These are phyloP conservation scores for Cnidoscolus chayamansa DNA, from an alignment of 441 rosid species.

Conservation along the genomic window DNA sequence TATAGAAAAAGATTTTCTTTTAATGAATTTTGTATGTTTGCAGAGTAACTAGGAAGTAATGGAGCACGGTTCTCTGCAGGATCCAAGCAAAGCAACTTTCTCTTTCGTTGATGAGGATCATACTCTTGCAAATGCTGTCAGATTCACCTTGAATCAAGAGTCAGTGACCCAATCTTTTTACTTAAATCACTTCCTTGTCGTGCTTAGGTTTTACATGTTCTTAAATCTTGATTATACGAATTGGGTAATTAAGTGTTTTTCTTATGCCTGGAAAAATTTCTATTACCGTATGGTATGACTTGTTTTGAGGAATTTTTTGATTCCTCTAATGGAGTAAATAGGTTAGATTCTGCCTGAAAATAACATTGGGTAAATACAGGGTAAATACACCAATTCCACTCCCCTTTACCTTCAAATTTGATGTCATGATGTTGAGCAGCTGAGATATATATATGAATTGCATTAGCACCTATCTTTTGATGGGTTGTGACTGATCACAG, in stretches of 20 bases:
- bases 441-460: not conserved
- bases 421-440: not conserved
- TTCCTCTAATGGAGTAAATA: not conserved
- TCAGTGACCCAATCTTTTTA: conserved; percentile 33
- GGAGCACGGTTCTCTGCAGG: conserved; percentile 30
- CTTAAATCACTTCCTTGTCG: not conserved
- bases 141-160: conserved; percentile 93
- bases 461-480: not conserved
- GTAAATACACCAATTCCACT: too few species aligned
- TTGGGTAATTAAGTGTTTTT: not conserved
- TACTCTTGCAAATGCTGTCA: conserved; percentile 76
- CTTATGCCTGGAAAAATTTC: not conserved
- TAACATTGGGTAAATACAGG: not conserved
- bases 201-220: not conserved
- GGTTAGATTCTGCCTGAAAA: too few species aligned
- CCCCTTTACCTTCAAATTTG: not conserved
- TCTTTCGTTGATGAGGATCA: conserved; percentile 75
- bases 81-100: conserved; percentile 62
- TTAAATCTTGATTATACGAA: conserved; percentile 1
- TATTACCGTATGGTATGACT: not conserved
- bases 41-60: conserved; percentile 16
- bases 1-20: not conserved
- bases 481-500: not conserved
- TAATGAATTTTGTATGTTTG: not conserved
- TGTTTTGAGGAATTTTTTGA: not conserved